These are phyloP conservation scores for Tylopilus felleus DNA, from an alignment of 768 basidiomycete genomes.

Conservation along the genomic window DNA sequence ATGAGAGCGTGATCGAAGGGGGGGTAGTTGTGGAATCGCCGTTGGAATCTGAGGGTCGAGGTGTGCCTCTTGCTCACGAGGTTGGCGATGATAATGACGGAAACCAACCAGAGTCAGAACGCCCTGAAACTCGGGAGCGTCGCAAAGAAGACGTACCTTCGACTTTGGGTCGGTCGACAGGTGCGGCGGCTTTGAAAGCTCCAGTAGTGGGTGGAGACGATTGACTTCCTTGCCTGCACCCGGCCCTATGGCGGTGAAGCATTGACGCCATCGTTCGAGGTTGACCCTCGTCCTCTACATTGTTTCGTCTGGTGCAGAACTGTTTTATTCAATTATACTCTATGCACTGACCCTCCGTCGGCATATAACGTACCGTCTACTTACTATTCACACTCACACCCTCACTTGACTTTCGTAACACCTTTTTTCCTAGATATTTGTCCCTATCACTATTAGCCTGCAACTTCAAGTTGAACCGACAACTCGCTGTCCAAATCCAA, in stretches of 20 bases:
- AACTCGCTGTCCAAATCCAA: neutral
- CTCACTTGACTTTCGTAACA: neutral
- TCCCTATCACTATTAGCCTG: neutral
- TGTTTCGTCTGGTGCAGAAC: neutral
- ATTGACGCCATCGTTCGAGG: neutral
- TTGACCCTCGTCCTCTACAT: neutral
- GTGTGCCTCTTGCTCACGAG: neutral
- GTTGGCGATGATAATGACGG: slow-evolving; percentile 3
- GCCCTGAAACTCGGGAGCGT: slow-evolving; percentile 2
- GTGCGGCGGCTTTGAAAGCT: slow-evolving; percentile 16
- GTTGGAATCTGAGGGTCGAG: slow-evolving; percentile 6
- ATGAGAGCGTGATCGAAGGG: slow-evolving; percentile 16
- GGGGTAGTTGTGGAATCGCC: slow-evolving; percentile 11
- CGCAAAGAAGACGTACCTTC: slow-evolving; percentile 20
- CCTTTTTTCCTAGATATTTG: neutral
- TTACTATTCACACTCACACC: slow-evolving; percentile 1
- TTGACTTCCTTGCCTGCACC: neutral
- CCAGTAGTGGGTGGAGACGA: neutral
- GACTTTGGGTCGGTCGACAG: slow-evolving; percentile 29
- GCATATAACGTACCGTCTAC: slow-evolving; percentile 2
- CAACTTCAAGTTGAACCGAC: neutral
- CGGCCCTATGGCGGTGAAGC: neutral
- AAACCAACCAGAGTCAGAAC: slow-evolving; percentile 4
- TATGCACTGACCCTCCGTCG: slow-evolving; percentile 4
- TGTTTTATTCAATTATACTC: slow-evolving; percentile 8